A percentile compares a stretch with the other conserved stretches of the same genome.
Evolutionary conservation across 2,329 filamentous ascomycete genomes (phyloP).

Genomic region (Alternaria tenuissima): DNA sequence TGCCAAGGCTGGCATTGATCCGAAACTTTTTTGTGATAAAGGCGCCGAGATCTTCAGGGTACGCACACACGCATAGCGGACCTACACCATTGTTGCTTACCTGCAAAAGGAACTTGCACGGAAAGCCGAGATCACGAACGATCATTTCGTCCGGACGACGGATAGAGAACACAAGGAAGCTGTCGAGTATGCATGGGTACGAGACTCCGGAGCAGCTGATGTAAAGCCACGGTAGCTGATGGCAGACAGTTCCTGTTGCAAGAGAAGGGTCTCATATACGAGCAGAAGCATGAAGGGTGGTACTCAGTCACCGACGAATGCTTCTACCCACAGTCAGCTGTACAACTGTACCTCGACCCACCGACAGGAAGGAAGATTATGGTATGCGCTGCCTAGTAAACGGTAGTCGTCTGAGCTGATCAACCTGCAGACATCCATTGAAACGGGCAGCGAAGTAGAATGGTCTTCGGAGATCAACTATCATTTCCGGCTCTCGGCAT

Average conservation of each 20-base stretch:
- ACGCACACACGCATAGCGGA: conserved; percentile 14
- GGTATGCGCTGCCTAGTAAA: conserved; percentile 54
- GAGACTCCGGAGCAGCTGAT: conserved; percentile 8
- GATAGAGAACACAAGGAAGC: conserved; percentile 81
- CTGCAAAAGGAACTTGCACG: conserved; percentile 68
- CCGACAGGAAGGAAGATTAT: conserved; percentile 83
- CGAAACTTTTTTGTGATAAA: conserved; percentile 87
- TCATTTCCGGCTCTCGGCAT: conserved; percentile 87
- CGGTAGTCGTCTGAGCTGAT: conserved; percentile 20
- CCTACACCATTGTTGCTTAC: conserved; percentile 10
- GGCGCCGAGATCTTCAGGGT: conserved; percentile 81
- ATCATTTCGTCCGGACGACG: conserved; percentile 93
- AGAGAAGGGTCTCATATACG: conserved; percentile 80
- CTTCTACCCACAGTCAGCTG: conserved; percentile 82
- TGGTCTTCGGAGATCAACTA: conserved; percentile 95
- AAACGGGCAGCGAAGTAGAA: conserved; percentile 92
- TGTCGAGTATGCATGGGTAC: conserved; percentile 87
- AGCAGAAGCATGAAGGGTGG: conserved; percentile 89
- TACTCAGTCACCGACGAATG: conserved; percentile 97
- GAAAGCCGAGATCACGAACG: conserved; percentile 74
- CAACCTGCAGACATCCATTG: conserved; percentile 66
- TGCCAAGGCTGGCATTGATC: conserved; percentile 70
- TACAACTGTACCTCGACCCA: conserved; percentile 78
- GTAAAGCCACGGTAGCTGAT: conserved; percentile 29
- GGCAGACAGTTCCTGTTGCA: conserved; percentile 68